A percentile compares a stretch with the other conserved stretches of the same genome.
Evolutionary conservation across 2,329 filamentous ascomycete species (phyloP).

Genomic region (Mollisia scopiformis): DNA sequence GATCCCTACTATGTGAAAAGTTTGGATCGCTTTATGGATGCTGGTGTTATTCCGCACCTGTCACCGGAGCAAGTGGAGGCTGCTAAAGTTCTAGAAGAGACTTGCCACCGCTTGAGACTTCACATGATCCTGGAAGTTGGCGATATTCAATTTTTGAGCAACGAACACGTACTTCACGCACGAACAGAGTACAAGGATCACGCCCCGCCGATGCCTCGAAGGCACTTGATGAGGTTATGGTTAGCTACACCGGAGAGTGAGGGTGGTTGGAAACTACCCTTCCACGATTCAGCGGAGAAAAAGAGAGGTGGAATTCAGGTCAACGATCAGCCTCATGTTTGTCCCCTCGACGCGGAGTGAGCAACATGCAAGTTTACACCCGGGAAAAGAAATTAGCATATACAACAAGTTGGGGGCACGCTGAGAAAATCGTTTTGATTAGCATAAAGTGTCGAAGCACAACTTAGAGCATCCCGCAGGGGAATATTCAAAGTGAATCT

Average conservation of each 20-base stretch:
- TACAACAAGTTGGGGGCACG: too few species aligned
- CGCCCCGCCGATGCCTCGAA: conserved; percentile 67
- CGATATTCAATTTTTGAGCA: conserved; percentile 86
- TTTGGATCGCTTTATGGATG: conserved; percentile 72
- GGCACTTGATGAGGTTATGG: conserved; percentile 86
- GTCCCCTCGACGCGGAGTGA: conserved; percentile 79
- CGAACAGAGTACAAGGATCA: conserved; percentile 78
- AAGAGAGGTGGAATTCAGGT: conserved; percentile 91
- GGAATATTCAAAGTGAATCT: too few species aligned
- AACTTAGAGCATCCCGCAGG: too few species aligned
- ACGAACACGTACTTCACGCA: conserved; percentile 80
- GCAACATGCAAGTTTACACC: too few species aligned
- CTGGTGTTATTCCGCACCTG: conserved; percentile 71
- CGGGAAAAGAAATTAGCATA: too few species aligned
- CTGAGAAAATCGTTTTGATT: neutral
- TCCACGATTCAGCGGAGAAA: conserved; percentile 79
- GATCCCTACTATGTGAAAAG: conserved; percentile 88
- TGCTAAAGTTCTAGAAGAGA: conserved; percentile 71
- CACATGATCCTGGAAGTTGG: conserved; percentile 88
- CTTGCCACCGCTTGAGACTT: conserved; percentile 62
- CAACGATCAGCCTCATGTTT: conserved; percentile 74
- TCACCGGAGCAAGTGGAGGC: conserved; percentile 71
- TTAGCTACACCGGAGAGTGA: conserved; percentile 79
- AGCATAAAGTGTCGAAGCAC: neutral
- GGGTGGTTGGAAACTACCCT: conserved; percentile 84